Percentiles rank a stretch among this genome's conserved stretches.
phyloP scores from a whole-genome alignment of 2,329 filamentous ascomycete genomes.

The Tolypocladium sp. region DNA sequence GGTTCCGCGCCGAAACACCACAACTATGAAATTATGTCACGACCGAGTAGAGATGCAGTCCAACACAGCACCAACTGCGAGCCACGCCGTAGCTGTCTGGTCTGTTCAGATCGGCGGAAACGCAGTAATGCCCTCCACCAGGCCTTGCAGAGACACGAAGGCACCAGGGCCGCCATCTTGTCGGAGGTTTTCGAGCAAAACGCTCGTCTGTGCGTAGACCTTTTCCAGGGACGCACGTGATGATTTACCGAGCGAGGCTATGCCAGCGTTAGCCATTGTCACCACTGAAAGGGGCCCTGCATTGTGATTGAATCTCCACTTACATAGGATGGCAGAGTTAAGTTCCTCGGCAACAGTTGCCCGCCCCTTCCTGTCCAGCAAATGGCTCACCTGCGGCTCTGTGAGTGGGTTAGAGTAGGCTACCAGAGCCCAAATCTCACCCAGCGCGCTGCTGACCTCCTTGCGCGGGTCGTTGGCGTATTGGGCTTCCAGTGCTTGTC shows the following conservation, averaged over 20 bases:
- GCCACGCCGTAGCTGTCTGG: background rate
- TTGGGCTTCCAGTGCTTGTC: constrained; percentile 66
- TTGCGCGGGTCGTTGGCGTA: constrained; percentile 63
- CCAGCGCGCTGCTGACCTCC: constrained; percentile 64
- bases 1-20: constrained; percentile 2
- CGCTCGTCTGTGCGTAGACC: constrained; percentile 77
- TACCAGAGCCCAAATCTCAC: constrained; percentile 80
- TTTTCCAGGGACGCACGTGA: constrained; percentile 78
- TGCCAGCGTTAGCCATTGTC: constrained; percentile 8
- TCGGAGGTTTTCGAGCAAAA: constrained; percentile 73
- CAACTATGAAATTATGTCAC: background rate
- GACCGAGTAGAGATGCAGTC: background rate
- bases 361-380: constrained; percentile 68
- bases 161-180: constrained; percentile 72
- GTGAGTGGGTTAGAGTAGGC: constrained; percentile 76
- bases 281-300: background rate
- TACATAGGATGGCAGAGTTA: constrained; percentile 86
- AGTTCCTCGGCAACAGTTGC: constrained; percentile 82
- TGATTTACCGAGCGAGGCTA: constrained; percentile 85
- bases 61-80: too few species aligned
- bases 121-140: constrained; percentile 37
- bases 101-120: constrained; percentile 20
- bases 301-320: constrained; percentile 21
- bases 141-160: constrained; percentile 58
- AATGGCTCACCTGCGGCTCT: constrained; percentile 63